Percentiles rank a stretch among this genome's conserved stretches.
Conservation (phyloP, 805 yeast species). For the Candida easanensis region DNA sequence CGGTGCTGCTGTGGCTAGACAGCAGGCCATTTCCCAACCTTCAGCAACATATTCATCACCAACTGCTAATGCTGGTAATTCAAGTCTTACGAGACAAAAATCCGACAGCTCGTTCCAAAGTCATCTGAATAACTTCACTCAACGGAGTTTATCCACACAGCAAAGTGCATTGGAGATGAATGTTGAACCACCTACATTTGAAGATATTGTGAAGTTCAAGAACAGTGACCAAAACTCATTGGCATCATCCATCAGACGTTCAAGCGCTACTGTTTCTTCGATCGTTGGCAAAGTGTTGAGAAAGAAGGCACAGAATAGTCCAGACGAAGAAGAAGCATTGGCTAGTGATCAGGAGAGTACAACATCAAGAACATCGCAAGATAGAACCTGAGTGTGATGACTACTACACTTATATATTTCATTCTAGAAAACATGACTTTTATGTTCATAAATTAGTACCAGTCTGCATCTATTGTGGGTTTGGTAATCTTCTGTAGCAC, state of each 20-base stretch:
- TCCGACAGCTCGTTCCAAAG: conserved; percentile 25
- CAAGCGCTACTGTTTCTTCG: conserved; percentile 40
- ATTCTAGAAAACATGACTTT: too few relatives aligned
- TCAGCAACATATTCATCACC: conserved; percentile 23
- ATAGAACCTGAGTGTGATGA: background rate
- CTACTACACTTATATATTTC: too few relatives aligned
- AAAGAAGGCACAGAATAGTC: conserved; percentile 8
- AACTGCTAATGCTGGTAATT: conserved; percentile 3
- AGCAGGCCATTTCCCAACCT: conserved; percentile 28
- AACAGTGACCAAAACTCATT: conserved; percentile 27
- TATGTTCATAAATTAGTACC: too few relatives aligned
- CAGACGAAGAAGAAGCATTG: conserved; percentile 28
- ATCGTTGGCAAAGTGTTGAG: conserved; percentile 32
- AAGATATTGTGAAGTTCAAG: conserved; percentile 35
- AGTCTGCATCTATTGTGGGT: conserved; percentile 37
- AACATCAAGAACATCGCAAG: conserved; percentile 5
- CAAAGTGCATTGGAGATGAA: conserved; percentile 19
- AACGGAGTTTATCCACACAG: conserved; percentile 6
- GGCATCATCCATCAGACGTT: conserved; percentile 38
- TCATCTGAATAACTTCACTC: conserved; percentile 20
- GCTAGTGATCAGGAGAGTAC: conserved; percentile 22
- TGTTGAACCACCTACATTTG: conserved; percentile 37
- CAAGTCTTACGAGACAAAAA: conserved; percentile 18
- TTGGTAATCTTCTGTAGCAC: conserved; percentile 73
- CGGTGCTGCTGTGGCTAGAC: conserved; percentile 45